Evolutionary conservation across 1,139 yeast species (phyloP), one percentile per base, ranked within the genome.

Genomic region (Geotrichum macrosporum): DNA sequence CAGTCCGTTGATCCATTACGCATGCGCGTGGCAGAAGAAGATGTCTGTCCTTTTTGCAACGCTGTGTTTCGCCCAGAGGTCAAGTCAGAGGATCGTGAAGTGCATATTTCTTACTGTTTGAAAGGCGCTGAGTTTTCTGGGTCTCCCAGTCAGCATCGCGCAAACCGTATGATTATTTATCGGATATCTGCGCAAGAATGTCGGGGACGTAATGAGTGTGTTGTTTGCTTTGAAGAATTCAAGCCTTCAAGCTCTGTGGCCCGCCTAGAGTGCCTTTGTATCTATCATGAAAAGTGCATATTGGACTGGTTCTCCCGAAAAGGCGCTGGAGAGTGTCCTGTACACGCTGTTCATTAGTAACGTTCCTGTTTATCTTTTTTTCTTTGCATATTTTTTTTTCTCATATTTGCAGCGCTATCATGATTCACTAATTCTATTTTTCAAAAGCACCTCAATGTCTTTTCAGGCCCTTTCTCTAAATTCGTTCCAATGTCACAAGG

Each of bases 151-250:
- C 73, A 62, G 26, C 65, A 77, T 34, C 63, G 72, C 22, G 72
- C 75, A 40, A 88, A 88, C 63, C 75, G 95, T 55, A 88, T 89
- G 96, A 72, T 89, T 49, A 92, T 87, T 1, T 88, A 84, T 62
- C 76, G 75, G 51, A 75, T 89, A 41, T 84, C 92, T 0, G 72
- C 73, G 19, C 62, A 66, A 43, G 58, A 58, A 47, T 35, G 50
- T 12, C 45, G 41, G 6, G 52, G 50, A 1, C 51, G 58, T 33
- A 67, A 64, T 38, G 98, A 92, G 62, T 92, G 98, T 65, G 89
- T 88, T 9, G 88, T 92, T 35, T 92, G 98, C 62, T 77, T 89
- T 55, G 98, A 92, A 61, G 95, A 85, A 30, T 77, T 88, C 62
- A 69, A 70, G 46, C 86, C 89, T 0, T 95, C 95, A 2, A 94